Conservation (phyloP, 257 asterid genomes). For the Datura wrightii region DNA sequence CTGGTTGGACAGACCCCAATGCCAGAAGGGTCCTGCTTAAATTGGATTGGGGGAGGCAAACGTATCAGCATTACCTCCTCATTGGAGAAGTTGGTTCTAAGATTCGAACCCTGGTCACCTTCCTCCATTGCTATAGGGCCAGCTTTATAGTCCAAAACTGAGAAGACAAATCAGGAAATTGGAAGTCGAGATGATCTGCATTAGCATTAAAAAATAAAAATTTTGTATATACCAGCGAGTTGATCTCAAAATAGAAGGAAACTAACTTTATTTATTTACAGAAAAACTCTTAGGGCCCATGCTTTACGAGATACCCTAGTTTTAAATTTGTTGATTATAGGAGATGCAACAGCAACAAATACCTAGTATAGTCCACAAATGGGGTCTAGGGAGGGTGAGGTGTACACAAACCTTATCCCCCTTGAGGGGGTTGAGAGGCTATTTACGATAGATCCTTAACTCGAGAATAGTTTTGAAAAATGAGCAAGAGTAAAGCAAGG, state of each 20-base stretch:
- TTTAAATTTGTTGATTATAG: no score
- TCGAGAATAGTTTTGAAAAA: background rate
- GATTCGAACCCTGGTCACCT: background rate
- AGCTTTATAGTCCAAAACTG: background rate
- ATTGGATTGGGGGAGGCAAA: background rate
- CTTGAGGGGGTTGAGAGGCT: background rate
- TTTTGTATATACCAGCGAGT: background rate
- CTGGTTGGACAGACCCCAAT: background rate
- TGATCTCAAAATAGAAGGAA: no score
- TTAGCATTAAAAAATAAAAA: background rate
- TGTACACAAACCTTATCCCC: background rate
- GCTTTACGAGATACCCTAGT: no score
- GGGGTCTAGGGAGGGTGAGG: no score
- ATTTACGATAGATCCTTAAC: background rate
- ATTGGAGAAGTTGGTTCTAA: slow-evolving; percentile 21
- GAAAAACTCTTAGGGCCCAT: no score
- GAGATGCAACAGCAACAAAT: no score
- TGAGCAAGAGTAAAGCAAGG: background rate
- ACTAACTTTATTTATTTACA: no score
- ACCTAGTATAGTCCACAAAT: no score
- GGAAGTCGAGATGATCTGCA: background rate
- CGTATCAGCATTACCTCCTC: background rate
- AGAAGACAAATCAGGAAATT: background rate
- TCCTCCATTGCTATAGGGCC: background rate
- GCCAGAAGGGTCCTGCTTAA: slow-evolving; percentile 5